Base-by-base conservation (phyloP, 140 eudicot species). In the Oenanthe javanica region DNA sequence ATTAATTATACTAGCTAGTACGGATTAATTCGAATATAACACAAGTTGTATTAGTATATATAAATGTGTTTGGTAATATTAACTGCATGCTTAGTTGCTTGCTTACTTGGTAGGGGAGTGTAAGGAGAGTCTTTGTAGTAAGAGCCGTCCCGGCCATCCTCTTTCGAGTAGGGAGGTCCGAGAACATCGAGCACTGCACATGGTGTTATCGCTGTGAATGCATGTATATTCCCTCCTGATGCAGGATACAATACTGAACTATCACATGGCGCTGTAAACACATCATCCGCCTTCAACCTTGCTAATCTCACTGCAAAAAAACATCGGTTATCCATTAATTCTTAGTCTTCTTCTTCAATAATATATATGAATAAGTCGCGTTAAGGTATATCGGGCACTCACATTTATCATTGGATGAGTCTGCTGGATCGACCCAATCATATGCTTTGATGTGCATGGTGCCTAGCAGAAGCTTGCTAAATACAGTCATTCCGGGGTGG, bases 401-500 rank as follows among this genome's bases (percentile, higher is more conserved):
- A 91, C 94, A 27, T 82, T 82, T 79, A 54, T n/a, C n/a, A n/a
- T n/a, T n/a, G 9, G 47, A 38, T 7, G 86, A 79, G 61, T 79
- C 49, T 25, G 42, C 61, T 36, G 85, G 82, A 67, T 86, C 82
- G 9, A 85, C 93, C 90, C 96, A 89, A 79, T 94, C 98, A 79
- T 92, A 94, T 3, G 99, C 85, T 82, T 92, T 94, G 46, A 92
- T 85, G 84, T 94, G 99, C 91, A 94, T 89, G 31, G 87, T 85
- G 45, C 99, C 99, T 55, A 87, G 78, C 36, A 94, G 83, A 81
- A 94, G 95, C 86, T 94, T 94, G 97, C 79, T 89, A 80, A 94
- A 92, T 51, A 94, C 97, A 2, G 99, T 94, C 99, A 94, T 94
- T 51, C 86, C 93, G 0, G 99, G 99, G 84, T 94, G 97, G 76